Percentiles rank a stretch among this genome's conserved stretches.
phyloP scores from a whole-genome alignment of 2,329 filamentous ascomycete species.

The Alternaria triticina region DNA sequence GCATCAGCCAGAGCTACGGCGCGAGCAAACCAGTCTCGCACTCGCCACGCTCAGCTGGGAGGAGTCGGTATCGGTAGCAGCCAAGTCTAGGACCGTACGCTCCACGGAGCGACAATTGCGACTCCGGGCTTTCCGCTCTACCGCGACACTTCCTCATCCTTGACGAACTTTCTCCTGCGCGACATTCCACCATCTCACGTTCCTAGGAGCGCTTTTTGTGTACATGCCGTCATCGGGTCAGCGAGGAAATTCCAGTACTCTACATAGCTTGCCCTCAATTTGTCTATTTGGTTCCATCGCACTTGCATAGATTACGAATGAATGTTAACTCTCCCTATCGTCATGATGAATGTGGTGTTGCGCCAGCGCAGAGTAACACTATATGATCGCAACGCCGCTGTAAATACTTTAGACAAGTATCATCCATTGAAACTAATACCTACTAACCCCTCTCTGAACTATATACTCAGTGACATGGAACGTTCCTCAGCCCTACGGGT shows the following conservation, averaged over 20 bases:
- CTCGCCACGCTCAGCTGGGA: slow-evolving; percentile 9
- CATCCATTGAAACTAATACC: background rate
- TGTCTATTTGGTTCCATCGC: background rate
- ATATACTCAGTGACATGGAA: slow-evolving; percentile 5
- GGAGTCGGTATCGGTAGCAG: background rate
- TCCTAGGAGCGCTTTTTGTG: slow-evolving; percentile 9
- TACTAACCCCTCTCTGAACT: background rate
- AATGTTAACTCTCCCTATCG: background rate
- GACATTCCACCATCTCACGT: slow-evolving; percentile 1
- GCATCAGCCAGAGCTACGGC: slow-evolving; percentile 4
- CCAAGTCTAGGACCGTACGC: background rate
- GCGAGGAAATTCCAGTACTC: slow-evolving; percentile 3
- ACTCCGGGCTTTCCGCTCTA: slow-evolving; percentile 1
- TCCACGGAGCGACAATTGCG: slow-evolving; percentile 1
- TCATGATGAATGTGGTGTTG: background rate
- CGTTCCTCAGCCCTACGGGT: slow-evolving; percentile 23
- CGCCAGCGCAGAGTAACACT: background rate
- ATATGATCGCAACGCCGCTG: background rate
- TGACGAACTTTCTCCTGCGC: slow-evolving; percentile 11
- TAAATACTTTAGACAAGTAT: background rate
- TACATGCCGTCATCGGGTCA: slow-evolving; percentile 17
- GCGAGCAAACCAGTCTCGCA: slow-evolving; percentile 13
- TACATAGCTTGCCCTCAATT: slow-evolving; percentile 14
- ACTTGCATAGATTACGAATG: slow-evolving; percentile 1
- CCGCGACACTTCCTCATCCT: slow-evolving; percentile 1